Percentiles rank a stretch among this genome's conserved stretches.
Evolutionary conservation across 495 filamentous ascomycete genomes (phyloP).

Genomic region (Aspergillus kassunensis): DNA sequence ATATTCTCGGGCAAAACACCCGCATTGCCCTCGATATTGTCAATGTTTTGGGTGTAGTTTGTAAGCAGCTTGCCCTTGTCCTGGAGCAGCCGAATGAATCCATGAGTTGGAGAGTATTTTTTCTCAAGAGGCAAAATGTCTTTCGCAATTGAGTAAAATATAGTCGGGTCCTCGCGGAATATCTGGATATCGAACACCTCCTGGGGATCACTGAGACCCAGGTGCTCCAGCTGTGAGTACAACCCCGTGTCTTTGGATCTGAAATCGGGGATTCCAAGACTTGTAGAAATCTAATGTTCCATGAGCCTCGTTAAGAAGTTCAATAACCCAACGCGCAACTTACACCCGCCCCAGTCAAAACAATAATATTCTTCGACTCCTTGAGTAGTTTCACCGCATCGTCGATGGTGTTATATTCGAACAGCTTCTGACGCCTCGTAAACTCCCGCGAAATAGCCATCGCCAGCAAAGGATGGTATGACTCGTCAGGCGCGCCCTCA

Average conservation of each 20-base stretch:
- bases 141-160: constrained; percentile 89
- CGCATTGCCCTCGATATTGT: constrained; percentile 88
- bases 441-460: constrained; percentile 80
- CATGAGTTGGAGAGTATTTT: constrained; percentile 84
- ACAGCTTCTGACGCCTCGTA: constrained; percentile 72
- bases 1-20: constrained; percentile 81
- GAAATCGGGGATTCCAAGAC: constrained; percentile 65
- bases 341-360: constrained; percentile 89
- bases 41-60: constrained; percentile 98
- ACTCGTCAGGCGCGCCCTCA: constrained; percentile 67
- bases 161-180: constrained; percentile 80
- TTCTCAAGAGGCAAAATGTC: constrained; percentile 77
- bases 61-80: constrained; percentile 86
- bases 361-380: constrained; percentile 76
- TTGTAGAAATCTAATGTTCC: constrained; percentile 61
- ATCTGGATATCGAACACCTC: constrained; percentile 89
- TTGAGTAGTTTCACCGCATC: constrained; percentile 78
- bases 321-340: constrained; percentile 12
- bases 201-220: constrained; percentile 79
- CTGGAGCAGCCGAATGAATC: constrained; percentile 92
- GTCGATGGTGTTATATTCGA: constrained; percentile 78
- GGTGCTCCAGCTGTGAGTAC: constrained; percentile 68
- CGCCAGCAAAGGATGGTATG: constrained; percentile 69
- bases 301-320: background rate
- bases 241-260: constrained; percentile 64